A percentile compares a stretch with the other conserved stretches of the same genome.
Conservation (phyloP, 129 eudicot genomes). For the carrot (Daucus carota) region DH1_v3.0 NC_030381.2:4126501-4127000, state of each 20-base stretch:
- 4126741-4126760: constrained; percentile 48
- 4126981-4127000: neutral
- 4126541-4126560: neutral
- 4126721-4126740: constrained; percentile 77
- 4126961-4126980: neutral
- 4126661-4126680: constrained; percentile 81
- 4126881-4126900: neutral
- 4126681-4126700: constrained; percentile 96
- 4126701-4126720: constrained; percentile 93
- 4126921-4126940: neutral
- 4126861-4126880: neutral
- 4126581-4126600: neutral
- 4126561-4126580: constrained; percentile 5
- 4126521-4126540: neutral
- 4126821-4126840: neutral
- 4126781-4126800: neutral
- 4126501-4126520: constrained; percentile 64
- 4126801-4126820: neutral
- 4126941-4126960: neutral
- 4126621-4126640: constrained; percentile 61
- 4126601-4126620: neutral
- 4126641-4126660: constrained; percentile 72
- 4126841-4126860: neutral
- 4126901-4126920: neutral
- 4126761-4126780: constrained; percentile 54